A percentile compares a stretch with the other conserved stretches of the same genome.
These are phyloP conservation scores for Rhizodiscina lignyota DNA, from an alignment of 495 filamentous ascomycete genomes.

Conservation along the genomic window DNA sequence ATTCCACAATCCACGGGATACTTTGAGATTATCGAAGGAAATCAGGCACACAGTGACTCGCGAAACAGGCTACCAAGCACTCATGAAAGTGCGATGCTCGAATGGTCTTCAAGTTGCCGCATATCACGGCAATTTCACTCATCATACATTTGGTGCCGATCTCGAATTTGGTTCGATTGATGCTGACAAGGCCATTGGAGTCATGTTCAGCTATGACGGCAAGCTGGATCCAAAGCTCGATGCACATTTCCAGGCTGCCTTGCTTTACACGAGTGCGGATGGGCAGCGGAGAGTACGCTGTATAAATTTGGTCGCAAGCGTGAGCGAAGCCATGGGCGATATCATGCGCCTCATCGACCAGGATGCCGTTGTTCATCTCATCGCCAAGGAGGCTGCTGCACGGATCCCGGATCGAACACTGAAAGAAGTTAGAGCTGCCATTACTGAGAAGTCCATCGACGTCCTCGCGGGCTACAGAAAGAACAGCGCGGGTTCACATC, in stretches of 20 bases:
- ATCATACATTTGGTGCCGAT: conserved; percentile 88
- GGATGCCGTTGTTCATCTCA: conserved; percentile 71
- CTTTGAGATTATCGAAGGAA: conserved; percentile 67
- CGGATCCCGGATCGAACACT: conserved; percentile 64
- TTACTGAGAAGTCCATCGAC: conserved; percentile 89
- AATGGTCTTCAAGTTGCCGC: conserved; percentile 87
- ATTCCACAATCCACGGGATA: conserved; percentile 75
- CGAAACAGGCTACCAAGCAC: conserved; percentile 87
- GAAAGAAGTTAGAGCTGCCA: conserved; percentile 68
- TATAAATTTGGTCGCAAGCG: conserved; percentile 80
- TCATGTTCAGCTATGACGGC: conserved; percentile 91
- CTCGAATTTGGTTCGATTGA: conserved; percentile 89
- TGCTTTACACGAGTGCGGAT: conserved; percentile 83
- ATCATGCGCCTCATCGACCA: conserved; percentile 87
- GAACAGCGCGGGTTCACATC: conserved; percentile 69
- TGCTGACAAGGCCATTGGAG: conserved; percentile 80
- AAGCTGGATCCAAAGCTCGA: conserved; percentile 93
- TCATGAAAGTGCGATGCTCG: conserved; percentile 97
- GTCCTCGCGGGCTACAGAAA: conserved; percentile 88
- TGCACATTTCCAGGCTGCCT: conserved; percentile 90
- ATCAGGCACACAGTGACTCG: conserved; percentile 75
- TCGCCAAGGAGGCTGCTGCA: conserved; percentile 85
- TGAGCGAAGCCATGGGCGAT: conserved; percentile 69
- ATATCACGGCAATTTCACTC: conserved; percentile 92
- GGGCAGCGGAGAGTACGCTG: conserved; percentile 87